Evolutionary conservation across 345 rosid genomes (phyloP).

Genomic region (Moricandia arvensis): DNA sequence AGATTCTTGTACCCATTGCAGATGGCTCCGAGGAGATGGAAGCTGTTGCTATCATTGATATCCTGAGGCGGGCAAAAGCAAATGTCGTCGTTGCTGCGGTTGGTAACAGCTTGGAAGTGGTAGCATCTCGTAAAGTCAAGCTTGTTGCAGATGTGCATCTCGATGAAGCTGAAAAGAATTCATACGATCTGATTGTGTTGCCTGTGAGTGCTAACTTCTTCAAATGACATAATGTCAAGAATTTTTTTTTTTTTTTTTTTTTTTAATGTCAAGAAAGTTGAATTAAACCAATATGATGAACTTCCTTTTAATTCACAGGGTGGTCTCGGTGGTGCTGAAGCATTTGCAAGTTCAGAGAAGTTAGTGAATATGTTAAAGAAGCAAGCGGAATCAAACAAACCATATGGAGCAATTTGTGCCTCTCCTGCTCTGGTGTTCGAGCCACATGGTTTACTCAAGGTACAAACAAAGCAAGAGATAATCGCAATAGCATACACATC

Average conservation of each 20-base stretch:
- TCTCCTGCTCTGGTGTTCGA: constrained; percentile 92
- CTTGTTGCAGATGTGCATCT: constrained; percentile 82
- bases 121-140: constrained; percentile 83
- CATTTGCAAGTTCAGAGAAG: constrained; percentile 73
- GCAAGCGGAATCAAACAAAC: constrained; percentile 70
- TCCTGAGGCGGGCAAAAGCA: constrained; percentile 43
- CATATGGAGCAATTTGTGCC: constrained; percentile 92
- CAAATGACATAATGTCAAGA: too few relatives aligned
- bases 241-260: too few relatives aligned
- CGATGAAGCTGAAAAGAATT: constrained; percentile 75
- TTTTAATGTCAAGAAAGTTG: constrained; percentile 11
- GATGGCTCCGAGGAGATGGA: background rate
- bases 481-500: background rate
- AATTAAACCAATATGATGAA: background rate
- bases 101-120: constrained; percentile 67
- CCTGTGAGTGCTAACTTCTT: constrained; percentile 54
- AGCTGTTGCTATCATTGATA: background rate
- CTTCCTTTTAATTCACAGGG: constrained; percentile 48
- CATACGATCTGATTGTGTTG: constrained; percentile 82
- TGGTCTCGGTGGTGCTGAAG: constrained; percentile 94
- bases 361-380: constrained; percentile 74
- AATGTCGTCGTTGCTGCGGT: constrained; percentile 85
- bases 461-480: constrained; percentile 25
- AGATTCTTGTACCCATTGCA: constrained; percentile 91
- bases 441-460: constrained; percentile 92